Conservation (phyloP, 1,284 basidiomycete species). For the Ganoderma sp. region DNA sequence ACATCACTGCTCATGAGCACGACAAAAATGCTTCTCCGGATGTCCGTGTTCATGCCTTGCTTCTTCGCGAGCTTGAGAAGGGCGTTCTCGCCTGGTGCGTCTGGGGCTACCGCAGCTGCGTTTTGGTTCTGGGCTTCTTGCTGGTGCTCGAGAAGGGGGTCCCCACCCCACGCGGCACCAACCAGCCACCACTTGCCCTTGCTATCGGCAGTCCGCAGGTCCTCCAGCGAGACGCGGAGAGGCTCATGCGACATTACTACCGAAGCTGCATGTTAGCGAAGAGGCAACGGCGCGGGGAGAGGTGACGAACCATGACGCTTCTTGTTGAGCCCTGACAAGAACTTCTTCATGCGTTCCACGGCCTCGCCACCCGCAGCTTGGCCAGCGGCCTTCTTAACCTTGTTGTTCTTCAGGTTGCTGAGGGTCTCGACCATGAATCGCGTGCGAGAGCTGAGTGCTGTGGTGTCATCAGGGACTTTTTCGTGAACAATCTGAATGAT, state of each 20-base stretch:
- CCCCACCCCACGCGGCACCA: conserved; percentile 94
- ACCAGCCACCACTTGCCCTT: conserved; percentile 99
- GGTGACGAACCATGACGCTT: conserved; percentile 68
- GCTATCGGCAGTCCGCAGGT: conserved; percentile 83
- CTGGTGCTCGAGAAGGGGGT: conserved; percentile 80
- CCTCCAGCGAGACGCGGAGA: conserved; percentile 82
- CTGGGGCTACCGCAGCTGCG: conserved; percentile 25
- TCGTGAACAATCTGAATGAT: conserved; percentile 85
- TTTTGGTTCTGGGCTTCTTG: conserved; percentile 32
- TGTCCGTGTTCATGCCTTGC: conserved; percentile 99
- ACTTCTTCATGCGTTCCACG: conserved; percentile 86
- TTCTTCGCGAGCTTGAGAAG: conserved; percentile 83
- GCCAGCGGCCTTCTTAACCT: conserved; percentile 64
- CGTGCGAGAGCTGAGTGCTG: conserved; percentile 76
- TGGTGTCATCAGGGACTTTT: conserved; percentile 64
- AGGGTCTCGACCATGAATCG: conserved; percentile 95
- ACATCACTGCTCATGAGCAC: conserved; percentile 95
- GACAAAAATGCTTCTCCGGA: conserved; percentile 89
- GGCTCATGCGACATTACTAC: conserved; percentile 84
- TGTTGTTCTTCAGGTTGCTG: conserved; percentile 90
- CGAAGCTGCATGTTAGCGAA: not conserved
- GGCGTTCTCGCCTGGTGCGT: conserved; percentile 50
- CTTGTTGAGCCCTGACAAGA: conserved; percentile 75
- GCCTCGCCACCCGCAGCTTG: conserved; percentile 74
- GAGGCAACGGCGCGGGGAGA: not conserved